phyloP scores from a whole-genome alignment of 2,329 filamentous ascomycete genomes.

The Blastomyces percursus region DNA sequence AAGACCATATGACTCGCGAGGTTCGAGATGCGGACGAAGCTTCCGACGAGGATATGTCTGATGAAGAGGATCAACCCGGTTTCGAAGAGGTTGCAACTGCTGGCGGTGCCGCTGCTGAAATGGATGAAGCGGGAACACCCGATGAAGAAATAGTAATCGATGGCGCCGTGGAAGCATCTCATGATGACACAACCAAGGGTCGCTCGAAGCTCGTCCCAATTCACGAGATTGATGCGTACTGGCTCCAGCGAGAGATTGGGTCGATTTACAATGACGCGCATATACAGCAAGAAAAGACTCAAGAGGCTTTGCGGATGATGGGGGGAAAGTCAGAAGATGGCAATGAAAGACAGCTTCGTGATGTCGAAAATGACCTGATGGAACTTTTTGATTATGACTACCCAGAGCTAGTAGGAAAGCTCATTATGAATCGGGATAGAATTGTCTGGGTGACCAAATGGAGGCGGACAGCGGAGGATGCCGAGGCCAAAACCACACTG shows the following conservation, averaged over 20 bases:
- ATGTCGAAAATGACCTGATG: conserved; percentile 97
- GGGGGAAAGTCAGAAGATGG: conserved; percentile 62
- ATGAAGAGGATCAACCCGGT: conserved; percentile 49
- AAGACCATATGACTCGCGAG: conserved; percentile 69
- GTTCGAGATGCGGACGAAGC: conserved; percentile 70
- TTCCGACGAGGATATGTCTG: conserved; percentile 62
- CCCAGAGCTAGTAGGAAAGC: conserved; percentile 78
- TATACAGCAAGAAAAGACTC: conserved; percentile 84
- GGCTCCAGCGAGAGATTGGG: conserved; percentile 89
- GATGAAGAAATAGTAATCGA: conserved; percentile 75
- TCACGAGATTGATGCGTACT: conserved; percentile 92
- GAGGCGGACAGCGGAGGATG: conserved; percentile 68
- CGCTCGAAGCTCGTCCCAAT: conserved; percentile 56
- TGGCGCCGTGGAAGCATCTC: conserved; percentile 41
- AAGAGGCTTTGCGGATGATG: conserved; percentile 70
- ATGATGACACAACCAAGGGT: conserved; percentile 36
- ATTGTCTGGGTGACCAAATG: conserved; percentile 90
- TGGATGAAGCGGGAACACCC: conserved; percentile 36
- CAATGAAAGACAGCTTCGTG: conserved; percentile 73
- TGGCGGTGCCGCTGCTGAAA: conserved; percentile 26
- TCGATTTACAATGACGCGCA: conserved; percentile 82
- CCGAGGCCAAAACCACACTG: conserved; percentile 59
- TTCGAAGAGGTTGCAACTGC: conserved; percentile 41
- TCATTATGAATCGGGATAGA: conserved; percentile 86
- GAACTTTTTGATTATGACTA: conserved; percentile 97